A percentile compares a stretch with the other conserved stretches of the same genome.
phyloP scores from a whole-genome alignment of 2,329 filamentous ascomycete species.

The Tolypocladium sp. region DNA sequence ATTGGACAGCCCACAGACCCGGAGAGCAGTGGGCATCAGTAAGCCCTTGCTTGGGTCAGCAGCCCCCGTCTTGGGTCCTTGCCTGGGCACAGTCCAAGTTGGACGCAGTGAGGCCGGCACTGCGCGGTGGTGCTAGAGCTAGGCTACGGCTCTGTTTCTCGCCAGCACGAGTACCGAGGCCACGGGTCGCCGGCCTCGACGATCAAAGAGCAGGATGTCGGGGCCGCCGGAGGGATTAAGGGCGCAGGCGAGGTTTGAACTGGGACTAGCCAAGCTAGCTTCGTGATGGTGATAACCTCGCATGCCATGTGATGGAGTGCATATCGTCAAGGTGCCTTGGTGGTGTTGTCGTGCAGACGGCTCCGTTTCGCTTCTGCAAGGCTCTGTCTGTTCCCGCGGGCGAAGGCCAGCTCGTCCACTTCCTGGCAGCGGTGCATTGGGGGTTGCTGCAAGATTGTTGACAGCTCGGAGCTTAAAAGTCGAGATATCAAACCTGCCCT shows the following conservation, averaged over 20 bases:
- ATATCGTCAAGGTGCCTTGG: background rate
- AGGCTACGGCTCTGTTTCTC: background rate
- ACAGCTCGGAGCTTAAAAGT: background rate
- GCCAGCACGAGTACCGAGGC: background rate
- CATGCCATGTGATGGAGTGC: background rate
- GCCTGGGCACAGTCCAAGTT: background rate
- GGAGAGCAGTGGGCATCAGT: background rate
- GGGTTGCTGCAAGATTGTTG: background rate
- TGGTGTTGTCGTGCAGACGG: background rate
- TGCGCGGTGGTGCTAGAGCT: background rate
- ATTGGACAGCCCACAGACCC: background rate
- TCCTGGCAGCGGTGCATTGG: background rate
- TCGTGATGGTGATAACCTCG: background rate
- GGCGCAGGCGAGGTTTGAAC: background rate
- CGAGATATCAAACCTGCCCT: background rate
- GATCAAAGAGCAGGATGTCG: background rate
- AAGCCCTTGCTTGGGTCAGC: background rate
- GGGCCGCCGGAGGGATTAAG: background rate
- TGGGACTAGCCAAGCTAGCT: background rate
- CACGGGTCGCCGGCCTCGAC: background rate
- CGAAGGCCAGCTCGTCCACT: background rate
- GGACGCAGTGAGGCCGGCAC: background rate
- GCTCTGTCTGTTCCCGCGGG: background rate
- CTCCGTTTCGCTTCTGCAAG: background rate
- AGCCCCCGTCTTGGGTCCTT: background rate